Base-by-base conservation (phyloP, 1,284 basidiomycete genomes). In the Apiotrichum siamense region DNA sequence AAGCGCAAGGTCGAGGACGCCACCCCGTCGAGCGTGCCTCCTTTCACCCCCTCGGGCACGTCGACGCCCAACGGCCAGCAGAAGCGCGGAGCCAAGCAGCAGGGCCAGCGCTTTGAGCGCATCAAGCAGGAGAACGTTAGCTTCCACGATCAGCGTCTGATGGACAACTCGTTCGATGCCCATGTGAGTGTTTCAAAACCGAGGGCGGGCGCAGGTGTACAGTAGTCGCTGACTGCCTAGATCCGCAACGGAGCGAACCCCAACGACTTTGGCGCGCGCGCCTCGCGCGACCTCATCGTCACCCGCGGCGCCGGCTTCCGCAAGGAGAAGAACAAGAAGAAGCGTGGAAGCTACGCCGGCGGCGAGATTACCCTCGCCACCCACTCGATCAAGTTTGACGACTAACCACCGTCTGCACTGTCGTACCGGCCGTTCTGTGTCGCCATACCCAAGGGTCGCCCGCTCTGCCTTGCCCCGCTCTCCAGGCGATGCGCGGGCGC, bases 251-350 rank as follows among this genome's bases (percentile, higher is more conserved):
- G 73, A 24, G 73, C 73, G 7, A 68, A 79, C 3, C 61, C 62
- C 20, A 85, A 84, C 59, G 94, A 97, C 69, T 98, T 96, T 67
- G 94, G 94, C 27, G 85, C 85, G 18, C 81, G 80, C 50, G 94
- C 94, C 0, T 83, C 84, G 55, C 79, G 81, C 42, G 94, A 97
- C 74, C 77, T 98, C 54, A 87, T 96, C 60, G 87, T 93, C 21
- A 97, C 94, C 3, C 82, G 90, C 7, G 94, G 94, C 12, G 87
- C 87, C 43, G 88, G 89, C 9, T 98, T 98, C 79, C 82, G 91
- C 49, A 98, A 97, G 75, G 94, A 97, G 78, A 97, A 98, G 78
- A 97, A 97, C 78, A 98, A 98, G 82, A 97, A 97, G 78, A 97
- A 98, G 77, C 79, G 87, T 62, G 94, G 92, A 57, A 88, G 86